Evolutionary conservation across 306 rosid species (phyloP), one percentile per base, ranked within the genome.

Genomic region (Calophaca sinica): DNA sequence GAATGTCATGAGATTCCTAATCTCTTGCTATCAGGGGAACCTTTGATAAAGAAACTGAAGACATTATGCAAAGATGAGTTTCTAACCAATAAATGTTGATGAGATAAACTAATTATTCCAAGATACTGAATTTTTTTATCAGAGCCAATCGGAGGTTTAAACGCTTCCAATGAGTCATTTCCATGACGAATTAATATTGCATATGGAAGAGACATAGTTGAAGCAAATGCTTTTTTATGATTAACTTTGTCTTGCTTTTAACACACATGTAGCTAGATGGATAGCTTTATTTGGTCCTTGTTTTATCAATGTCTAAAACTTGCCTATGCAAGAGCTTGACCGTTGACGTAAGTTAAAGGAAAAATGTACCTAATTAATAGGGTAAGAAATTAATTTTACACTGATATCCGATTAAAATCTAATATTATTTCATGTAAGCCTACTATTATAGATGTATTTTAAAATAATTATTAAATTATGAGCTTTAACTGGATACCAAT

Each of bases 1-100:
- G 31, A 79, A 62, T 42, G 13, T 55, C 26, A 52, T 62, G 54
- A 72, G 74, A 79, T 72, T 79, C 83, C 62, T 12, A 32, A 60
- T 32, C 26, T 20, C 26, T 20, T 20, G 26, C 1, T 20, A 0
- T 0, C 26, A 1, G 26, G 11, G 59, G 62, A 60, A 31, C 36
- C 54, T 32, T 42, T n/a, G 28, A 46, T 65, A 38, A 57, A 20
- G 26, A 60, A 48, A 39, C 5, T 36, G 62, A 65, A 64, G 64
- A 44, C 69, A 63, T 11, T 5, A 35, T 55, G 35, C 70, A 65
- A 79, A 55, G 74, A 31, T 36, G 62, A 33, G 68, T 20, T 73
- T 48, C 49, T 12, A 55, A 35, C 79, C 75, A 66, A 73, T 57
- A 35, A 33, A 10, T 28, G 3, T 29, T 69, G 28, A 20, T 20